Percentiles rank a stretch among this genome's conserved stretches.
phyloP scores from a whole-genome alignment of 2,329 filamentous ascomycete genomes.

The Fonsecaea monophora region DNA sequence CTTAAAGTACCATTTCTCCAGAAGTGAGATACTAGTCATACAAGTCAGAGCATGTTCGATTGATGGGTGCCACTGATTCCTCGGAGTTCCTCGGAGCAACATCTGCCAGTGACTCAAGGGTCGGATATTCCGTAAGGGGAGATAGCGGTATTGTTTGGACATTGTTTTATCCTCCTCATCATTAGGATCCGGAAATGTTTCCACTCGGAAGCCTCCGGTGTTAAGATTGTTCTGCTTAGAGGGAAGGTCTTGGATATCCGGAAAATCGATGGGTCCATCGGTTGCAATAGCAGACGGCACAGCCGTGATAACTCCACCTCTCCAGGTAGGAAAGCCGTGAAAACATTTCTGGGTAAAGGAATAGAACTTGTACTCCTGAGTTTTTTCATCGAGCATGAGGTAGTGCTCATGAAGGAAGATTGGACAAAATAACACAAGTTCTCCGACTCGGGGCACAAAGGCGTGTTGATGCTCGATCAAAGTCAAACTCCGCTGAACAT shows the following conservation, averaged over 20 bases:
- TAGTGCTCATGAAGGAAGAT: slow-evolving; percentile 45
- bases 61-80: slow-evolving; percentile 59
- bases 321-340: slow-evolving; percentile 57
- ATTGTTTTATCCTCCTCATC: slow-evolving; percentile 56
- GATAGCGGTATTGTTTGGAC: slow-evolving; percentile 62
- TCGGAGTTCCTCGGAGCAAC: slow-evolving; percentile 52
- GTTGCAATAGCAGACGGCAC: slow-evolving; percentile 50
- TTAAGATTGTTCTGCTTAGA: slow-evolving; percentile 53
- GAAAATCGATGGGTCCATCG: slow-evolving; percentile 45
- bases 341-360: slow-evolving; percentile 45
- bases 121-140: slow-evolving; percentile 60
- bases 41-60: slow-evolving; percentile 61
- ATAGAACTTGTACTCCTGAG: slow-evolving; percentile 45
- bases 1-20: slow-evolving; percentile 60
- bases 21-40: slow-evolving; percentile 60
- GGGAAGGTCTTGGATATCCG: slow-evolving; percentile 55
- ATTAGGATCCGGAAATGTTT: slow-evolving; percentile 62
- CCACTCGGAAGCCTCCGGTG: slow-evolving; percentile 63
- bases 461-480: slow-evolving; percentile 53
- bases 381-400: slow-evolving; percentile 46
- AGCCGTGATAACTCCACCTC: slow-evolving; percentile 64
- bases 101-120: slow-evolving; percentile 63
- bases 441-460: slow-evolving; percentile 62
- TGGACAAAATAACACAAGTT: slow-evolving; percentile 62
- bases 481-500: slow-evolving; percentile 52